Evolutionary conservation across 2,329 filamentous ascomycete genomes (phyloP).

Genomic region (Epichloe brachyelytri): DNA sequence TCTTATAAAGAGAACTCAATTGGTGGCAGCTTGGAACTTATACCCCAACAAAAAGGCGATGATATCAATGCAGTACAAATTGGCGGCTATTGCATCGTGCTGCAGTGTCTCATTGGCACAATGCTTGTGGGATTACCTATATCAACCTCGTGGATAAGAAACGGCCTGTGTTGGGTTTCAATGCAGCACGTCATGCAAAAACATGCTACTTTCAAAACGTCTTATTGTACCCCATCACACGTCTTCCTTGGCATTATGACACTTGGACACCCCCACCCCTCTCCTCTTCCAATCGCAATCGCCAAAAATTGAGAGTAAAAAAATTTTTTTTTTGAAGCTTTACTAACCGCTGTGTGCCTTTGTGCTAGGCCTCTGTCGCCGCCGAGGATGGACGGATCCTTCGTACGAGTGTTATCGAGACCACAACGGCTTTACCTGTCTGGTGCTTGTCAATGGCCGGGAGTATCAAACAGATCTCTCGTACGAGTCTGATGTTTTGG

Average conservation of each 20-base stretch:
- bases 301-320: neutral
- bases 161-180: neutral
- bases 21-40: neutral
- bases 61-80: neutral
- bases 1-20: neutral
- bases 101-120: neutral
- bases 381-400: conserved; percentile 86
- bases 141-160: neutral
- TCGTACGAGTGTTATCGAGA: conserved; percentile 72
- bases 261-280: neutral
- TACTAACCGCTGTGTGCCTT: neutral
- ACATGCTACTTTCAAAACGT: neutral
- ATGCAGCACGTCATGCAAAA: neutral
- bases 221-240: neutral
- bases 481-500: conserved; percentile 70
- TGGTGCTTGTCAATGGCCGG: conserved; percentile 88
- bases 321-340: neutral
- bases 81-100: neutral
- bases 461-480: conserved; percentile 87
- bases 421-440: conserved; percentile 68
- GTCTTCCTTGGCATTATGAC: neutral
- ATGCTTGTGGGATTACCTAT: neutral
- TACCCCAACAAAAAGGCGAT: neutral
- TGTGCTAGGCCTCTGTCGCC: conserved; percentile 73
- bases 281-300: neutral